Conservation (phyloP, 495 filamentous ascomycete genomes). For the Lasiosphaeria ovina region DNA sequence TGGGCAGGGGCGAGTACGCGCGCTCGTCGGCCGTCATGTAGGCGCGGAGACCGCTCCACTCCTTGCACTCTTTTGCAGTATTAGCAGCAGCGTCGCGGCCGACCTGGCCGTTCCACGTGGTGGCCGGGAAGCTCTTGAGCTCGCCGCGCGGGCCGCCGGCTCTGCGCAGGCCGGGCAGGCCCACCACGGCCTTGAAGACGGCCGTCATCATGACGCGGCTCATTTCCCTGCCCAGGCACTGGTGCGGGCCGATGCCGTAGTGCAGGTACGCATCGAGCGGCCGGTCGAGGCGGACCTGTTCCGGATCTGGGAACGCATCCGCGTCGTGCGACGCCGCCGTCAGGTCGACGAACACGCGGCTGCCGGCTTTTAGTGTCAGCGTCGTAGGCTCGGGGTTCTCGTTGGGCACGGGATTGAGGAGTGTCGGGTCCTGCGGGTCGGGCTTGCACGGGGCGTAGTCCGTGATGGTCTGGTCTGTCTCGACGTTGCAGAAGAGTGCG, state of each 20-base stretch:
- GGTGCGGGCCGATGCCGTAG: conserved; percentile 60
- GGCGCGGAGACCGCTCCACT: conserved; percentile 51
- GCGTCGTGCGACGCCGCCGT: conserved; percentile 62
- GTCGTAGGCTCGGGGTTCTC: conserved; percentile 13
- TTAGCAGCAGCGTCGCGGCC: conserved; percentile 13
- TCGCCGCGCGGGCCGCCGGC: conserved; percentile 58
- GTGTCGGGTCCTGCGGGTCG: conserved; percentile 6
- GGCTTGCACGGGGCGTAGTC: conserved; percentile 49
- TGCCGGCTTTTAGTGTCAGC: conserved; percentile 24
- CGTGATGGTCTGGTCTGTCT: conserved; percentile 41
- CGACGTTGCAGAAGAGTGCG: conserved; percentile 51
- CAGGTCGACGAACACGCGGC: conserved; percentile 46
- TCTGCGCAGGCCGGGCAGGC: conserved; percentile 45
- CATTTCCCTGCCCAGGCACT: conserved; percentile 56
- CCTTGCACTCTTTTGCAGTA: neutral
- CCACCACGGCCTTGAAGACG: conserved; percentile 42
- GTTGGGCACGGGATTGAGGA: conserved; percentile 22
- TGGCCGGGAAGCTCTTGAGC: conserved; percentile 58
- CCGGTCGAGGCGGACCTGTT: conserved; percentile 59
- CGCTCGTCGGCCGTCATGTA: conserved; percentile 66
- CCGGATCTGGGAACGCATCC: conserved; percentile 61
- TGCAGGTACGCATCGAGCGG: conserved; percentile 62
- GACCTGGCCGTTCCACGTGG: conserved; percentile 38
- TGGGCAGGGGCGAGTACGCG: conserved; percentile 63
- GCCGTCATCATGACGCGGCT: conserved; percentile 57